Percentiles rank a stretch among this genome's conserved stretches.
phyloP scores from a whole-genome alignment of 2,329 filamentous ascomycete species.

The Colletotrichum navitas region DNA sequence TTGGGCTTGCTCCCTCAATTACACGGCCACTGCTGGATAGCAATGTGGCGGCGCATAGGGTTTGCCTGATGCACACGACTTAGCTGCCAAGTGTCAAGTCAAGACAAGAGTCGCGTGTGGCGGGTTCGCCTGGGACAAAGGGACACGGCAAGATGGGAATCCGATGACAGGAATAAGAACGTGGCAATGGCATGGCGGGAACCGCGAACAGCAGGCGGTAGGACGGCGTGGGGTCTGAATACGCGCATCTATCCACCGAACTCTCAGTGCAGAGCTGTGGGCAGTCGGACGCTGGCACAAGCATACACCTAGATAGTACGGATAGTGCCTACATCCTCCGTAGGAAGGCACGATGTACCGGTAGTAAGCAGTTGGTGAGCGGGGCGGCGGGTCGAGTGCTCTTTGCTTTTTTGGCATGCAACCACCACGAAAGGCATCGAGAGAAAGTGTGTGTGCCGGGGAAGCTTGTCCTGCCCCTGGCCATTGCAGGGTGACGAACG shows the following conservation, averaged over 20 bases:
- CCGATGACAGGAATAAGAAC: slow-evolving; percentile 14
- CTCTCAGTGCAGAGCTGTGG: slow-evolving; percentile 1
- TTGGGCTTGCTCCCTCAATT: neutral
- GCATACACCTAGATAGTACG: too few species aligned
- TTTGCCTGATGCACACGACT: slow-evolving; percentile 24
- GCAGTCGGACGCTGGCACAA: slow-evolving; percentile 5
- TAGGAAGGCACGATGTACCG: too few species aligned
- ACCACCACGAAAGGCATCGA: slow-evolving; percentile 16
- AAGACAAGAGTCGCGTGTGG: slow-evolving; percentile 10
- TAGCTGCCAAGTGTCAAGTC: slow-evolving; percentile 21
- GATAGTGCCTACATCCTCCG: too few species aligned
- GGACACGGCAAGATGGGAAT: slow-evolving; percentile 34
- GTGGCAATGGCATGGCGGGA: slow-evolving; percentile 9
- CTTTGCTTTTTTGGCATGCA: slow-evolving; percentile 17
- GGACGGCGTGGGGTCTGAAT: slow-evolving; percentile 12
- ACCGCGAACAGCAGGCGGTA: slow-evolving; percentile 1
- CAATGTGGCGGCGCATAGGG: slow-evolving; percentile 12
- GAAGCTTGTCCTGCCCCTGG: slow-evolving; percentile 39
- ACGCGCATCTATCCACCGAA: neutral
- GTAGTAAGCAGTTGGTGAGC: slow-evolving; percentile 6
- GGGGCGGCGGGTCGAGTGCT: slow-evolving; percentile 25
- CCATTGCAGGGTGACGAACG: slow-evolving; percentile 35
- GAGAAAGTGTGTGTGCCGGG: slow-evolving; percentile 38
- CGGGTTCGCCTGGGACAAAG: slow-evolving; percentile 11
- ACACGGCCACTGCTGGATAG: slow-evolving; percentile 19